These are phyloP conservation scores for Parmelia sp. DNA, from an alignment of 495 filamentous ascomycete species.

Conservation along the genomic window DNA sequence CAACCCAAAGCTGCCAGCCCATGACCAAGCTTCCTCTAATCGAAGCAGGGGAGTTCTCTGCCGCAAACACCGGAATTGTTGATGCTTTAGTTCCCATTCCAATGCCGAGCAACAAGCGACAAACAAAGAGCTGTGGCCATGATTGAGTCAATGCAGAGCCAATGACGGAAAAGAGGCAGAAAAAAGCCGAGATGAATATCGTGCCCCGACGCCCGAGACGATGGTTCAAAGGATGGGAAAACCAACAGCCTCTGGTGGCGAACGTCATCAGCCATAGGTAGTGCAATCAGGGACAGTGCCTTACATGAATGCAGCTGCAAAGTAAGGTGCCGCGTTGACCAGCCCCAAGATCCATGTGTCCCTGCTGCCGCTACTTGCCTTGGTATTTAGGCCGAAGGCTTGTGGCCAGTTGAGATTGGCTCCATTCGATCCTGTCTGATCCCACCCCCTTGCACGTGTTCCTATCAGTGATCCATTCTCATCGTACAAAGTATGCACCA, in stretches of 20 bases:
- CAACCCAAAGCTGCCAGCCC: constrained; percentile 83
- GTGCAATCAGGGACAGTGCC: neutral
- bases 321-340: constrained; percentile 40
- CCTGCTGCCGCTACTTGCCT: constrained; percentile 38
- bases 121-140: constrained; percentile 57
- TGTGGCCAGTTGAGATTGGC: constrained; percentile 63
- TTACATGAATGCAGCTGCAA: constrained; percentile 40
- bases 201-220: constrained; percentile 58
- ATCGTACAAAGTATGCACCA: neutral
- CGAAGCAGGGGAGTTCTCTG: constrained; percentile 66
- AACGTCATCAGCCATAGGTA: constrained; percentile 7
- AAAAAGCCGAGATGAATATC: constrained; percentile 61
- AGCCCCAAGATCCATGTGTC: constrained; percentile 44
- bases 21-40: constrained; percentile 78
- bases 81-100: constrained; percentile 59
- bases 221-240: constrained; percentile 65
- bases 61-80: constrained; percentile 66
- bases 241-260: constrained; percentile 53
- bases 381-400: constrained; percentile 40
- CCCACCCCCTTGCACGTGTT: constrained; percentile 45
- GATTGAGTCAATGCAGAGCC: constrained; percentile 58
- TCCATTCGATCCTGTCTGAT: constrained; percentile 69
- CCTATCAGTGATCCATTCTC: constrained; percentile 1
- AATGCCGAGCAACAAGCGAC: constrained; percentile 61
- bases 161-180: constrained; percentile 56